Evolutionary conservation across 257 asterid species (phyloP), one percentile per base, ranked within the genome.

Genomic region (Solanum pimpinellifolium): DNA sequence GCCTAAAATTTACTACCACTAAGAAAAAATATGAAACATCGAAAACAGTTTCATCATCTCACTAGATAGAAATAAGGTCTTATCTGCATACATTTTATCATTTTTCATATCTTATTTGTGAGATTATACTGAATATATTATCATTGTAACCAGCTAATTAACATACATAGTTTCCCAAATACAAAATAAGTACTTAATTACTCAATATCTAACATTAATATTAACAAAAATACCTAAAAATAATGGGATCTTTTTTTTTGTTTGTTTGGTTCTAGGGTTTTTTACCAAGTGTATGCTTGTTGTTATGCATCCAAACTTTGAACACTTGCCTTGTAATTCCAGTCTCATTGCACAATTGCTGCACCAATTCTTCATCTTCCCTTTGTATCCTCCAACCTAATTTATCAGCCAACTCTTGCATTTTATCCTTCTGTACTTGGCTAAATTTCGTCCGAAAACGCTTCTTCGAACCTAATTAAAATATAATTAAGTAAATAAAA

Each of bases 241-340:
- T 47, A 80, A 80, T 80, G 66, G 18, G 2, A 2, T 62, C 8
- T 25, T 35, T 31, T n/a, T 41, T 68, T 52, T 33, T 33, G 0
- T 33, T 33, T 33, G 35, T 7, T 56, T 56, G 62, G 3, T 15
- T 85, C 66, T 85, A 85, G 81, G 83, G 72, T 47, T 88, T 85
- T 80, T 88, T 88, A 31, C 86, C 86, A 44, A 88, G 87, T n/a
- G 81, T 88, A 52, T 88, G 88, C 69, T 88, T 88, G 82, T 88
- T 88, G 78, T 88, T 88, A 4, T 88, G 88, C 88, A 88, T 85
- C 90, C 88, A 88, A 68, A 88, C 90, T 74, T 88, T 88, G 85
- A 88, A 86, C 25, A 88, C 90, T 49, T 83, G 83, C 60, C 90
- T 78, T 37, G 27, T 85, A 7, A 88, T 35, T 15, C 90, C 90